Conservation (phyloP, 192 early-diverging fungal species). For the Coemansia asiatica region DNA sequence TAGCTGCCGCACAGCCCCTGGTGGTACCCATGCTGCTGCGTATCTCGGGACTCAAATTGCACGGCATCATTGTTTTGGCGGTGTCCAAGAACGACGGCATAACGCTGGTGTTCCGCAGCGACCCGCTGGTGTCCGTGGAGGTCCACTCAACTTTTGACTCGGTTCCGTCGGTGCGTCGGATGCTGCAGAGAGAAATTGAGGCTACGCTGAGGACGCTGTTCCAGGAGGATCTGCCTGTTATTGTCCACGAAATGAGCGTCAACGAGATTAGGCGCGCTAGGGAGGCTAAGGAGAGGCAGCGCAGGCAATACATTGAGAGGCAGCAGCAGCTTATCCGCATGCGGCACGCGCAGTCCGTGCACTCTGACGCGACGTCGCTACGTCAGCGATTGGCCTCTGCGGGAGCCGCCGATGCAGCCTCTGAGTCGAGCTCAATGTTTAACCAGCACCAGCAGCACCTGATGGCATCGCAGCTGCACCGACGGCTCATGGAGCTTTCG, state of each 20-base stretch:
- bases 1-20: conserved; percentile 91
- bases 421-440: conserved; percentile 14
- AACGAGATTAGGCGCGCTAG: conserved; percentile 44
- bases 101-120: conserved; percentile 96
- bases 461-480: conserved; percentile 49
- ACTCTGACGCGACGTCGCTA: not conserved
- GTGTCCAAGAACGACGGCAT: conserved; percentile 93
- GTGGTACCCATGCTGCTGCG: conserved; percentile 94
- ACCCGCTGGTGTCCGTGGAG: conserved; percentile 89
- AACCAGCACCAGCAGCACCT: conserved; percentile 23
- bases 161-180: conserved; percentile 79
- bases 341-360: conserved; percentile 21
- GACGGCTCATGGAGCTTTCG: conserved; percentile 41
- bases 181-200: conserved; percentile 91
- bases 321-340: conserved; percentile 53
- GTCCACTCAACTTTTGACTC: conserved; percentile 98
- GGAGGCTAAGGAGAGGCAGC: conserved; percentile 30
- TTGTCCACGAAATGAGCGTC: conserved; percentile 87
- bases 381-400: not conserved
- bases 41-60: conserved; percentile 83
- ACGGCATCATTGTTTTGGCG: conserved; percentile 91
- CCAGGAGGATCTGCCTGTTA: conserved; percentile 87
- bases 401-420: no score
- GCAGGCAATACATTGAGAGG: conserved; percentile 63
- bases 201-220: conserved; percentile 85